Percentiles rank a stretch among this genome's conserved stretches.
phyloP scores from a whole-genome alignment of 2,329 filamentous ascomycete genomes.

The Colletotrichum lentis region DNA sequence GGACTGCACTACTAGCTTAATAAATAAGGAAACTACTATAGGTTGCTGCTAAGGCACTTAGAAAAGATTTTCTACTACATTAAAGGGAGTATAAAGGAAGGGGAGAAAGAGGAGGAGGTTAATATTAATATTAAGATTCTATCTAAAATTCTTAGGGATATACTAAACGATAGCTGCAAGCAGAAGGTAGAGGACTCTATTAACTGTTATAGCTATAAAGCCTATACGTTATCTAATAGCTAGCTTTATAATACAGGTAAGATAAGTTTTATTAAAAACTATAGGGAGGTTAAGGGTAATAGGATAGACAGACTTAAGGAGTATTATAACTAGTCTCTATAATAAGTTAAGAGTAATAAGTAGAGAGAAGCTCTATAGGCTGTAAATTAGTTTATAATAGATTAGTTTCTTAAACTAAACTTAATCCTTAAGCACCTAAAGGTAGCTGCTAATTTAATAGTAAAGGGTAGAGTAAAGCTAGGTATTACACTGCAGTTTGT shows the following conservation, averaged over 20 bases:
- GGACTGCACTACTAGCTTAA: constrained; percentile 36
- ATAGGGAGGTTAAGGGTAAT: background rate
- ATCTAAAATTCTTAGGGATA: constrained; percentile 38
- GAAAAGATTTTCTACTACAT: constrained; percentile 37
- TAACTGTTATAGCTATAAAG: background rate
- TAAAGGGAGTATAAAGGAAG: constrained; percentile 41
- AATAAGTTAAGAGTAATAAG: background rate
- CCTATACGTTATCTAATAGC: background rate
- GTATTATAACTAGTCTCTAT: background rate
- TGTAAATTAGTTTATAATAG: background rate
- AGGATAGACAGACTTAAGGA: background rate
- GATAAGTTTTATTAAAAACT: background rate
- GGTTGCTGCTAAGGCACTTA: constrained; percentile 36
- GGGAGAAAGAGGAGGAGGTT: constrained; percentile 40
- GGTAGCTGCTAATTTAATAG: too few relatives aligned
- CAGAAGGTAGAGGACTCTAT: constrained; percentile 35
- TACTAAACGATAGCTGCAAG: constrained; percentile 41
- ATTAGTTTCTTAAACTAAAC: background rate
- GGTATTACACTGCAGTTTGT: constrained; percentile 12
- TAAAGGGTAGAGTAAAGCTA: background rate
- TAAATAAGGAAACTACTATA: constrained; percentile 37
- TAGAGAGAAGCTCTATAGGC: background rate
- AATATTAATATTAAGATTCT: constrained; percentile 39
- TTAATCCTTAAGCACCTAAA: constrained; percentile 1
- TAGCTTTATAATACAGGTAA: background rate